These are phyloP conservation scores for Coelastrella sp. DNA, from an alignment of 139 green algal genomes.

Conservation along the genomic window DNA sequence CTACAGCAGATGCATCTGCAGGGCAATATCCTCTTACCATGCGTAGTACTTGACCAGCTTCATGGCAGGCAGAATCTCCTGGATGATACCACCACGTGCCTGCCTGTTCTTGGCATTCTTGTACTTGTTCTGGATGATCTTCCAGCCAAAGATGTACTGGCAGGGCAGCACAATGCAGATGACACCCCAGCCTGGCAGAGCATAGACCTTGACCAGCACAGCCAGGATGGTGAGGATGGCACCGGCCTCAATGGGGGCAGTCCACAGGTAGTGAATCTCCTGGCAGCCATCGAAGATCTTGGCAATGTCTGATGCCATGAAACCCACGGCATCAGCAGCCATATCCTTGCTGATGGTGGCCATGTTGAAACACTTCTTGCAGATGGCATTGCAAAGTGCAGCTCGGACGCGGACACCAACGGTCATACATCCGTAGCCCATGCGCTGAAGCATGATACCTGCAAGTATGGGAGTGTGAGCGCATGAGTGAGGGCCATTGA, in stretches of 20 bases:
- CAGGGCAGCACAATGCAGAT: conserved; percentile 53
- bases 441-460: conserved; percentile 74
- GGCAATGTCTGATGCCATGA: conserved; percentile 71
- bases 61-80: conserved; percentile 80
- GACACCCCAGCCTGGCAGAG: conserved; percentile 51
- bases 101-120: conserved; percentile 57
- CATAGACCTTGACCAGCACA: conserved; percentile 62
- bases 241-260: conserved; percentile 67
- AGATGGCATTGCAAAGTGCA: conserved; percentile 67
- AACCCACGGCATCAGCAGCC: conserved; percentile 65
- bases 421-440: conserved; percentile 70
- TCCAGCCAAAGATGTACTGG: conserved; percentile 77
- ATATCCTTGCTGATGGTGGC: conserved; percentile 66
- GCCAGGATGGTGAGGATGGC: conserved; percentile 73
- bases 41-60: conserved; percentile 85
- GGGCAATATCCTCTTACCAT: conserved; percentile 46
- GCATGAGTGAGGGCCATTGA: neutral
- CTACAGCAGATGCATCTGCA: neutral
- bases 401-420: conserved; percentile 65
- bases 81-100: conserved; percentile 56
- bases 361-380: conserved; percentile 73
- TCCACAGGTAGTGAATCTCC: conserved; percentile 82
- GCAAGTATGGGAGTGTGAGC: neutral
- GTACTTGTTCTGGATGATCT: conserved; percentile 75
- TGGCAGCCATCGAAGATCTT: conserved; percentile 71